Percentiles rank a stretch among this genome's conserved stretches.
phyloP scores from a whole-genome alignment of 805 yeast genomes.

The Candida patagonica region DNA sequence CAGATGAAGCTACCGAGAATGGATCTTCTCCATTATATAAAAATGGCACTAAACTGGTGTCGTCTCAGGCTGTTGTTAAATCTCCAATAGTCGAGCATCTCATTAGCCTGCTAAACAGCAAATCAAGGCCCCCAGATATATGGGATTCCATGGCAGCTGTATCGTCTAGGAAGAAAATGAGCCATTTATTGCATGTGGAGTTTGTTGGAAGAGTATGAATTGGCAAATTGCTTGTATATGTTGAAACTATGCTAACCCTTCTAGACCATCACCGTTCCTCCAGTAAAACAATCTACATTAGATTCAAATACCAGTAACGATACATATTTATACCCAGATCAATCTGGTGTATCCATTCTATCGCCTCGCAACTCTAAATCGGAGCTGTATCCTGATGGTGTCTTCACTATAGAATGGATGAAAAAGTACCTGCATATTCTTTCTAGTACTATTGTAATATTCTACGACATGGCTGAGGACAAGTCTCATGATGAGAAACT shows the following conservation, averaged over 20 bases:
- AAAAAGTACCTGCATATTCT: constrained; percentile 38
- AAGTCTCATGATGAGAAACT: constrained; percentile 23
- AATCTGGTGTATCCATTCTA: constrained; percentile 24
- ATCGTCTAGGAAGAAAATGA: constrained; percentile 12
- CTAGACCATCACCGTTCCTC: constrained; percentile 2
- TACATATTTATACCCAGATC: constrained; percentile 4
- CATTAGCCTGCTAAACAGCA: constrained; percentile 9
- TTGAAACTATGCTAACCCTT: neutral
- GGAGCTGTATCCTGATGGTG: constrained; percentile 32
- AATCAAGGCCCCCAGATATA: constrained; percentile 9
- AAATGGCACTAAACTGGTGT: constrained; percentile 9
- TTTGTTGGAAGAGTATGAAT: constrained; percentile 12
- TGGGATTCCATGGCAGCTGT: constrained; percentile 15
- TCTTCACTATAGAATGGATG: constrained; percentile 43
- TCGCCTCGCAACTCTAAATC: constrained; percentile 41
- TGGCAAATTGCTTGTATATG: constrained; percentile 4
- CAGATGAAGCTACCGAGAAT: neutral
- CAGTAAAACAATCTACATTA: neutral
- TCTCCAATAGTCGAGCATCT: constrained; percentile 12
- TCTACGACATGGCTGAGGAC: constrained; percentile 30
- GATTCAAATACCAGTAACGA: constrained; percentile 2
- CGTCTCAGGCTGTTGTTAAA: neutral
- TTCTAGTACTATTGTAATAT: constrained; percentile 42
- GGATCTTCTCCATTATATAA: constrained; percentile 8
- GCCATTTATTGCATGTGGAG: constrained; percentile 13